phyloP scores from a whole-genome alignment of 1,284 basidiomycete genomes.

The Pseudozyma sp. region DNA sequence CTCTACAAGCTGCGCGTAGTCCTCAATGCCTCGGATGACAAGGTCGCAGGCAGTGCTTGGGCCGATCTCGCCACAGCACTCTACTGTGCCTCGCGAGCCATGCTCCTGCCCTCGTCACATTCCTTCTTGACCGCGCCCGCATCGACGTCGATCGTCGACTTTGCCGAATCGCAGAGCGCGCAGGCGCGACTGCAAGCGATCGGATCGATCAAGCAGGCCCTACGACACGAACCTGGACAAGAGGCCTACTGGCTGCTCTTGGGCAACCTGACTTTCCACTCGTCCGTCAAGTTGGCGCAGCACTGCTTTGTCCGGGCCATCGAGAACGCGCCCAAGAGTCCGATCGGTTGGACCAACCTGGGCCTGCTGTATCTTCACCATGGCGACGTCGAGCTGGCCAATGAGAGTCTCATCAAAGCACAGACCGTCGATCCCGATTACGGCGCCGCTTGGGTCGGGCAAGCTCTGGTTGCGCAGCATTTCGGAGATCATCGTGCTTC shows the following conservation, averaged over 20 bases:
- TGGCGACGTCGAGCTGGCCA: slow-evolving; percentile 83
- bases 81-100: slow-evolving; percentile 34
- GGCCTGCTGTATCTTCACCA: slow-evolving; percentile 90
- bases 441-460: slow-evolving; percentile 91
- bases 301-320: slow-evolving; percentile 92
- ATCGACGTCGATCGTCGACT: slow-evolving; percentile 70
- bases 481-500: slow-evolving; percentile 78
- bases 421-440: slow-evolving; percentile 93
- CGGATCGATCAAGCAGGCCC: slow-evolving; percentile 78
- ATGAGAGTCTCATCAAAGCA: slow-evolving; percentile 85
- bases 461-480: slow-evolving; percentile 81
- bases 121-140: slow-evolving; percentile 70
- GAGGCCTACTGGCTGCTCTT: slow-evolving; percentile 84
- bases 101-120: slow-evolving; percentile 30
- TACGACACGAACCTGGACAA: slow-evolving; percentile 81
- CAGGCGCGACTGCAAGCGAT: slow-evolving; percentile 74
- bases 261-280: slow-evolving; percentile 80
- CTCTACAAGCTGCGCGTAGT: slow-evolving; percentile 63
- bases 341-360: slow-evolving; percentile 83
- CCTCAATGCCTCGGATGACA: slow-evolving; percentile 53
- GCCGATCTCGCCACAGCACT: slow-evolving; percentile 61
- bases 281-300: slow-evolving; percentile 80
- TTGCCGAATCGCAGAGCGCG: slow-evolving; percentile 63
- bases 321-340: slow-evolving; percentile 79
- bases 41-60: slow-evolving; percentile 61